Percentiles rank a stretch among this genome's conserved stretches.
phyloP scores from a whole-genome alignment of 768 basidiomycete species.

The Serendipita indica region DNA sequence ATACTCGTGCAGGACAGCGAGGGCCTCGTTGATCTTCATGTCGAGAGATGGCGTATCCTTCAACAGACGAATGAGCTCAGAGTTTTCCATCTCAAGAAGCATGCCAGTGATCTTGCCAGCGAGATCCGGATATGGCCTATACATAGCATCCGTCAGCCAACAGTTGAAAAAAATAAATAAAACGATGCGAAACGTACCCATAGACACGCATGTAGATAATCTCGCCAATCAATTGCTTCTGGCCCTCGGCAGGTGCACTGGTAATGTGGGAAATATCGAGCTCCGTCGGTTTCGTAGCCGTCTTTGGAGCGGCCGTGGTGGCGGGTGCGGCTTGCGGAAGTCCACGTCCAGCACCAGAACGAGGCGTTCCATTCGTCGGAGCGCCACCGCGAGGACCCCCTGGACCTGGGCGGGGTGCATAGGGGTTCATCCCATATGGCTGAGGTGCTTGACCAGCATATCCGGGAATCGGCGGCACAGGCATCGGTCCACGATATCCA shows the following conservation, averaged over 20 bases:
- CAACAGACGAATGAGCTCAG: constrained; percentile 78
- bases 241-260: constrained; percentile 54
- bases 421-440: not conserved
- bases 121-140: constrained; percentile 71
- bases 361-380: constrained; percentile 27
- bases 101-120: constrained; percentile 99
- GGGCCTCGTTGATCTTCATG: constrained; percentile 83
- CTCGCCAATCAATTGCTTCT: constrained; percentile 99
- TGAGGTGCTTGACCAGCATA: constrained; percentile 15
- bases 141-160: constrained; percentile 14
- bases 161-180: too few relatives aligned
- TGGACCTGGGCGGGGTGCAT: constrained; percentile 59
- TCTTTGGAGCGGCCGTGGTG: constrained; percentile 27
- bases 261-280: constrained; percentile 51
- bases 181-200: constrained; percentile 34
- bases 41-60: constrained; percentile 71
- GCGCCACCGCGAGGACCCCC: constrained; percentile 41
- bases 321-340: constrained; percentile 22
- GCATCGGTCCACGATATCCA: constrained; percentile 7
- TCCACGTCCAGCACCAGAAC: constrained; percentile 21
- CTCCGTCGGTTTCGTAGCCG: constrained; percentile 37
- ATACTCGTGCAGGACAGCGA: constrained; percentile 79
- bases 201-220: constrained; percentile 86
- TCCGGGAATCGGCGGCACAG: not conserved
- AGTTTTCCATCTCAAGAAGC: constrained; percentile 98